These are phyloP conservation scores for Rhodotorula kratochvilovae DNA, from an alignment of 768 basidiomycete genomes.

Conservation along the genomic window DNA sequence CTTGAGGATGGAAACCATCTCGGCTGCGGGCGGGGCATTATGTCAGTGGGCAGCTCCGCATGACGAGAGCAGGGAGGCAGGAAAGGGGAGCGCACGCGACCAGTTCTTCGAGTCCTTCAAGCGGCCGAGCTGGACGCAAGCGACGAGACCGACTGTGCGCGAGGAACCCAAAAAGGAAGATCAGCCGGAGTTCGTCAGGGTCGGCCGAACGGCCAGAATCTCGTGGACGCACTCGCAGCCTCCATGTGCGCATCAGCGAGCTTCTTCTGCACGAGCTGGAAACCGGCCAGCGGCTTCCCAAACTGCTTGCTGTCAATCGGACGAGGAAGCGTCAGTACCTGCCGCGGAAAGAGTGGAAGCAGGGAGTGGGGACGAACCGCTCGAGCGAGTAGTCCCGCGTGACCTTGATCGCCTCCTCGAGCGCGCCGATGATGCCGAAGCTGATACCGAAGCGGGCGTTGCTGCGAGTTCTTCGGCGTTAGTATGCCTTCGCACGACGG, in stretches of 20 bases:
- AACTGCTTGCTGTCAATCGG: constrained; percentile 62
- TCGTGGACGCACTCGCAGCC: constrained; percentile 57
- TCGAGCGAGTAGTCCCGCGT: constrained; percentile 81
- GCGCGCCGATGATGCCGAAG: constrained; percentile 92
- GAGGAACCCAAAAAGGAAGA: neutral
- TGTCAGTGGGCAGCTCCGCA: too few relatives aligned
- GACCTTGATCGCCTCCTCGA: constrained; percentile 79
- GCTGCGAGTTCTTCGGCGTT: neutral
- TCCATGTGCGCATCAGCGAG: constrained; percentile 89
- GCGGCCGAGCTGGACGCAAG: constrained; percentile 57
- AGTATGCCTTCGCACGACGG: neutral
- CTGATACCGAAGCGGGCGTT: constrained; percentile 48
- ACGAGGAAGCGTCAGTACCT: neutral
- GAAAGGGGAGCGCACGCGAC: constrained; percentile 50
- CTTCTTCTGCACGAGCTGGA: constrained; percentile 98
- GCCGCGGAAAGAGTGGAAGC: accelerated
- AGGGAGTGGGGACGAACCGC: constrained; percentile 49
- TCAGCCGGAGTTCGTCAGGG: too few relatives aligned
- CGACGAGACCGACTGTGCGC: constrained; percentile 41
- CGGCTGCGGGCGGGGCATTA: constrained; percentile 49
- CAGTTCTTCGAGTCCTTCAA: constrained; percentile 71
- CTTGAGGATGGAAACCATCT: constrained; percentile 94
- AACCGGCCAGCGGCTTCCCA: constrained; percentile 78
- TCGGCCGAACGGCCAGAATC: constrained; percentile 53
- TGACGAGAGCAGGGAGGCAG: neutral